Base-by-base conservation (phyloP, 2,329 filamentous ascomycete species). In the Davidsoniella virescens region DNA sequence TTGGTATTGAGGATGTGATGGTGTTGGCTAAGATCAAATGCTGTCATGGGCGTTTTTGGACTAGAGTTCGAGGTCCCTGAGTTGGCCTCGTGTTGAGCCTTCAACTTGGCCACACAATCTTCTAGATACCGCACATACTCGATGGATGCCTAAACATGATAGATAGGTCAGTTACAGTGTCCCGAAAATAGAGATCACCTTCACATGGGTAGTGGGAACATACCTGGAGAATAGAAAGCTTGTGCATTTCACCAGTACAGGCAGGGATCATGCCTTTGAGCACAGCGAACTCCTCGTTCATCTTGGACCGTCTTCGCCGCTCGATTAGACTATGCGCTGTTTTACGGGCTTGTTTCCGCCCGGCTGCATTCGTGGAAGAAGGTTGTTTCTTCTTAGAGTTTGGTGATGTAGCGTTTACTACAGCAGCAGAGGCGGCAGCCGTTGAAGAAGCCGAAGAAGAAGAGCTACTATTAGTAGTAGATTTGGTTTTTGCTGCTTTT, bases 211-310 rank as follows among this genome's bases (percentile, higher is more conserved):
- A 8, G 20, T 5, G 18, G 25, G 41, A 26, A 64, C 73, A 56
- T 63, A 93, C 88, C 77, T 95, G 87, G 47, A 96, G 67, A 57
- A 96, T 95, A 14, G 88, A 87, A 52, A 96, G 69, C 66, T 98
- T 98, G 65, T 96, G 92, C 92, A 96, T 96, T 60, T 96, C 90
- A 5, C 87, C 88, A n/a, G 76, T 79, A 64, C 92, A 96, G 2
- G 92, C 90, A 0, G 92, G 92, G 52, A 96, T 93, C 84, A 98
- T 87, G 59, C 82, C 77, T 67, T 96, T 96, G 56, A 96, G 68
- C 14, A 93, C 83, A 2, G 80, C 84, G 67, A 96, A 96, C 66
- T 96, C 92, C 63, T 96, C 90, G 58, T 98, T 96, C 90, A 96
- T 98, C 70, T 96, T 98, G 10, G 86, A 94, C 55, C 92, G 73